Evolutionary conservation across 2,329 filamentous ascomycete genomes (phyloP).

Genomic region (Fusarium camptoceras): DNA sequence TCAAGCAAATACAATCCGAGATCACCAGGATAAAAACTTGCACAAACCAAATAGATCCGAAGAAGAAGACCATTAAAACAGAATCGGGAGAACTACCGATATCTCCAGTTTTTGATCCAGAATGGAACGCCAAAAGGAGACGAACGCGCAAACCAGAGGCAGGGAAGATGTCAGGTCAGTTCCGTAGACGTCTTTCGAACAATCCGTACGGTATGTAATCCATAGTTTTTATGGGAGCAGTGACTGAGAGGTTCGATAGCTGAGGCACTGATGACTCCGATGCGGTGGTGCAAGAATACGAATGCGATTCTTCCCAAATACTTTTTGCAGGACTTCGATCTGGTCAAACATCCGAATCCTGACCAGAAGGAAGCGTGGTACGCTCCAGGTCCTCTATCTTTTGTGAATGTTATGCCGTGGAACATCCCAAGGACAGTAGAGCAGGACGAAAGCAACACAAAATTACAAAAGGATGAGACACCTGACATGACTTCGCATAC

Average conservation of each 20-base stretch:
- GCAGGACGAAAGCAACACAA: background rate
- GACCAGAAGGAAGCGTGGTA: constrained; percentile 64
- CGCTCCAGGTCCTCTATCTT: constrained; percentile 60
- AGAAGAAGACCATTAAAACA: constrained; percentile 55
- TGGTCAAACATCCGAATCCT: constrained; percentile 68
- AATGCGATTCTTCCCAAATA: constrained; percentile 63
- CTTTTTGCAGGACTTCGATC: constrained; percentile 72
- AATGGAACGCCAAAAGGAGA: constrained; percentile 59
- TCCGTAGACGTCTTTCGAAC: constrained; percentile 68
- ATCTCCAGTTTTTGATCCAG: constrained; percentile 66
- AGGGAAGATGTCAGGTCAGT: constrained; percentile 52
- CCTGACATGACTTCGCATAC: background rate
- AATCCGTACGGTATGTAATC: constrained; percentile 72
- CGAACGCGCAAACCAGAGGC: constrained; percentile 55
- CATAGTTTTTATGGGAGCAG: background rate
- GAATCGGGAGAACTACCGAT: constrained; percentile 61
- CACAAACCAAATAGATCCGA: constrained; percentile 12
- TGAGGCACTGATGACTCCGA: constrained; percentile 68
- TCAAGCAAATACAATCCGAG: constrained; percentile 48
- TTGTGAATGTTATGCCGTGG: constrained; percentile 42
- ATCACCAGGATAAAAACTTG: constrained; percentile 49
- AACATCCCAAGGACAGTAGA: background rate
- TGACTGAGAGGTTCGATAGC: constrained; percentile 56
- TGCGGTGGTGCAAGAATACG: constrained; percentile 68
- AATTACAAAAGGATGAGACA: background rate